phyloP scores from a whole-genome alignment of 257 asterid genomes.

The Coffea eugenioides region DNA sequence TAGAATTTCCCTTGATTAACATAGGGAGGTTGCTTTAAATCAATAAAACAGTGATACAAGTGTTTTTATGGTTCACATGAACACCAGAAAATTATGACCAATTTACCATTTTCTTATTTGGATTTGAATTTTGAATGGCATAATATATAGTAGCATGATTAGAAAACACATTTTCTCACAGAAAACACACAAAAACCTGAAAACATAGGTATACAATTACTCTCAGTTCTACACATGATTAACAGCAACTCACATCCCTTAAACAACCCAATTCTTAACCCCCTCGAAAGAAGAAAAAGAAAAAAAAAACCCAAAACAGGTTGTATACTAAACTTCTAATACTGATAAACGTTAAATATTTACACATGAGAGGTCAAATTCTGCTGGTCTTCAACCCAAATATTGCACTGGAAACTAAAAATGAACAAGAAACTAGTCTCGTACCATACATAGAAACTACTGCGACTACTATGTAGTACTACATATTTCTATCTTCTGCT shows the following conservation, averaged over 20 bases:
- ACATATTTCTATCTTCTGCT: slow-evolving; percentile 25
- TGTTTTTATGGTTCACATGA: too few species aligned
- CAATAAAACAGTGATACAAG: too few species aligned
- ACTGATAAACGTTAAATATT: too few species aligned
- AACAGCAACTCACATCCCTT: background rate
- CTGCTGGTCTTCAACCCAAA: too few species aligned
- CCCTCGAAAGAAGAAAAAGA: background rate
- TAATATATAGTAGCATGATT: background rate
- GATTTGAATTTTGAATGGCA: background rate
- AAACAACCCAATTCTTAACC: too few species aligned
- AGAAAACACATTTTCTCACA: too few species aligned
- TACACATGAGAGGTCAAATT: too few species aligned
- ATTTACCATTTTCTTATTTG: background rate
- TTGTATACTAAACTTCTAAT: too few species aligned
- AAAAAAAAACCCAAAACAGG: too few species aligned
- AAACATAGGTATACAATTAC: background rate
- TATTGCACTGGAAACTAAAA: background rate
- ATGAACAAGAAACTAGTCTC: background rate
- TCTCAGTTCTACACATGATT: background rate
- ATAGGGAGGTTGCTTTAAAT: too few species aligned
- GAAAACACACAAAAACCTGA: background rate
- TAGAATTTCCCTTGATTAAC: too few species aligned
- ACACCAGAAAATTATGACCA: background rate
- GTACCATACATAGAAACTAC: background rate
- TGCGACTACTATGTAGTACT: background rate